Percentiles rank a stretch among this genome's conserved stretches.
Conservation (phyloP, 352 stramenopile genomes). For the Globisporangium mamillatum region DNA sequence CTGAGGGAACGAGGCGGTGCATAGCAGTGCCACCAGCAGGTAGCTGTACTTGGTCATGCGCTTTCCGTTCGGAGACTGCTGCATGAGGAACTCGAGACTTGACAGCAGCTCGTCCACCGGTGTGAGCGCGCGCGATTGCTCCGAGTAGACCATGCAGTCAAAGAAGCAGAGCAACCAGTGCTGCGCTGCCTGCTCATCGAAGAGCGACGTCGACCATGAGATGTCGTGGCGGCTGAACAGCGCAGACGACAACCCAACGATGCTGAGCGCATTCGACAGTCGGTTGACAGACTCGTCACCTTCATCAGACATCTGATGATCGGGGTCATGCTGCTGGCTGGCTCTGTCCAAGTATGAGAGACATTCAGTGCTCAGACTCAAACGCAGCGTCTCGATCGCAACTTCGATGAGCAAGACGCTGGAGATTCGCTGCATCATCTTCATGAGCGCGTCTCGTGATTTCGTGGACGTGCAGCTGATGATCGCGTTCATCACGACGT, state of each 20-base stretch:
- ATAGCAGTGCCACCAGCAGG: slow-evolving; percentile 37
- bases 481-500: slow-evolving; percentile 31
- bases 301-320: slow-evolving; percentile 14
- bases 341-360: slow-evolving; percentile 20
- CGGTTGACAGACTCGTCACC: slow-evolving; percentile 5
- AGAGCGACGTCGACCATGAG: slow-evolving; percentile 18
- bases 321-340: slow-evolving; percentile 17
- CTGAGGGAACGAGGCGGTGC: slow-evolving; percentile 33
- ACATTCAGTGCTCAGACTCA: slow-evolving; percentile 28
- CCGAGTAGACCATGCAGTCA: slow-evolving; percentile 21
- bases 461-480: slow-evolving; percentile 34
- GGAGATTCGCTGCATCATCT: slow-evolving; percentile 27
- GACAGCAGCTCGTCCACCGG: slow-evolving; percentile 20
- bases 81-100: slow-evolving; percentile 17
- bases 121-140: slow-evolving; percentile 29
- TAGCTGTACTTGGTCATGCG: slow-evolving; percentile 25
- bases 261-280: slow-evolving; percentile 19
- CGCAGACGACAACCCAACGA: slow-evolving; percentile 9
- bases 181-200: slow-evolving; percentile 15
- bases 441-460: slow-evolving; percentile 26
- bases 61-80: not conserved
- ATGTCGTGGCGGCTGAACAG: slow-evolving; percentile 13
- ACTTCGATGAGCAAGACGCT: slow-evolving; percentile 23
- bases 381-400: slow-evolving; percentile 19
- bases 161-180: slow-evolving; percentile 24